A percentile compares a stretch with the other conserved stretches of the same genome.
Conservation (phyloP, 768 basidiomycete species). For the Sutorius australiensis region DNA sequence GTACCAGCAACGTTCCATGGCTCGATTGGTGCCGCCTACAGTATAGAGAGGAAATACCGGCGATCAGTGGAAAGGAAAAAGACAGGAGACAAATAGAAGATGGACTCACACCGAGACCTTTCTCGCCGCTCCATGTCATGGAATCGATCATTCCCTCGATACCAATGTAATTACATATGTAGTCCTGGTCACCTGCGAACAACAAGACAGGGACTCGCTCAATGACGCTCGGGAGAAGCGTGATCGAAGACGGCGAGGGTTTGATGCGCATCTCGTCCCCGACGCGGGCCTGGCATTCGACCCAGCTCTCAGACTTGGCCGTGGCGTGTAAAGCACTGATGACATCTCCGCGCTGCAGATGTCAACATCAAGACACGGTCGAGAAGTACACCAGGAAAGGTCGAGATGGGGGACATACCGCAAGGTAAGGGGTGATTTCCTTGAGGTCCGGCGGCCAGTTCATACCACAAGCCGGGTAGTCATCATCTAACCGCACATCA, state of each 20-base stretch:
- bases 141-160: conserved; percentile 80
- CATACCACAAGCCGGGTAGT: conserved; percentile 87
- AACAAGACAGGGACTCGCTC: conserved; percentile 81
- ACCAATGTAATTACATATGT: conserved; percentile 95
- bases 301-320: conserved; percentile 75
- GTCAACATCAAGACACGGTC: neutral
- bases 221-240: conserved; percentile 73
- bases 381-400: neutral
- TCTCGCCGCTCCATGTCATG: conserved; percentile 82
- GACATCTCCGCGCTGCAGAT: conserved; percentile 70
- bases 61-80: neutral
- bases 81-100: neutral
- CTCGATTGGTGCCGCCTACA: conserved; percentile 62
- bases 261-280: conserved; percentile 54
- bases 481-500: conserved; percentile 88
- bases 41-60: conserved; percentile 20
- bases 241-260: conserved; percentile 64
- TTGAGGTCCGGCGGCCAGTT: conserved; percentile 93
- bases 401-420: conserved; percentile 47
- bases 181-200: conserved; percentile 93
- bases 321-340: conserved; percentile 78
- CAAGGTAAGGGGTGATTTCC: conserved; percentile 72
- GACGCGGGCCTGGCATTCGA: conserved; percentile 76
- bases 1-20: conserved; percentile 72
- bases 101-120: conserved; percentile 73